Base-by-base conservation (phyloP, 2,329 filamentous ascomycete genomes). In the Verticillium alfalfae region DNA sequence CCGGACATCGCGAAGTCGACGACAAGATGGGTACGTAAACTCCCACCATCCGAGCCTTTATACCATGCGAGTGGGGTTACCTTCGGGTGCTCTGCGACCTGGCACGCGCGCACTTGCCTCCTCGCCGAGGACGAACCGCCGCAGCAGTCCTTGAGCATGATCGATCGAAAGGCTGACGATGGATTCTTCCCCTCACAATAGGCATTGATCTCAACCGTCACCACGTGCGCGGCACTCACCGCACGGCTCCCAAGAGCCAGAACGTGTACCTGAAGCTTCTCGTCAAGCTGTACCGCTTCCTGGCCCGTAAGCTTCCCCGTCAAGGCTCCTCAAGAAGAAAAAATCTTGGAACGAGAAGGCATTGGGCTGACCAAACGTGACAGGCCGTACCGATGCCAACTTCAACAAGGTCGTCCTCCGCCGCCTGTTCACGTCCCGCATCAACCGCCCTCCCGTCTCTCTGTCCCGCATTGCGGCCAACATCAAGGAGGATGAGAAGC, bases 391-490 rank as follows among this genome's bases (percentile, higher is more conserved):
- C 78, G 95, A 98, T 80, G 87, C 92, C 69, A 87, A 87, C 83
- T 99, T 99, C 91, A 99, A 99, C 91, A 96, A 97, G 87, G 91
- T 95, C 75, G 88, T 99, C 77, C 91, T 99, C 75, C 93, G 94
- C 79, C 92, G 95, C 76, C 90, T 99, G 66, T 97, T 97, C 78
- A 97, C 95, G 92, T 97, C 93, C 80, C 92, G 93, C 82, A 97
- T 96, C 84, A 98, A 98, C 91, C 91, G 93, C 72, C 92, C 92
- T 66, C 93, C 95, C 68, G 89, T 99, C 75, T 97, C 93, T 65
- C 86, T 99, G 75, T 97, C 93, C 70, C 91, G 94, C 80, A 92
- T 98, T 75, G 89, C 84, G 68, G 79, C 82, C 76, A 91, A 90
- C 81, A 80, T 86, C 73, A 81, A 80, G 75, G 86, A 89, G 73